These are phyloP conservation scores for Colletotrichum destructivum DNA, from an alignment of 2,329 filamentous ascomycete genomes.

Conservation along the genomic window DNA sequence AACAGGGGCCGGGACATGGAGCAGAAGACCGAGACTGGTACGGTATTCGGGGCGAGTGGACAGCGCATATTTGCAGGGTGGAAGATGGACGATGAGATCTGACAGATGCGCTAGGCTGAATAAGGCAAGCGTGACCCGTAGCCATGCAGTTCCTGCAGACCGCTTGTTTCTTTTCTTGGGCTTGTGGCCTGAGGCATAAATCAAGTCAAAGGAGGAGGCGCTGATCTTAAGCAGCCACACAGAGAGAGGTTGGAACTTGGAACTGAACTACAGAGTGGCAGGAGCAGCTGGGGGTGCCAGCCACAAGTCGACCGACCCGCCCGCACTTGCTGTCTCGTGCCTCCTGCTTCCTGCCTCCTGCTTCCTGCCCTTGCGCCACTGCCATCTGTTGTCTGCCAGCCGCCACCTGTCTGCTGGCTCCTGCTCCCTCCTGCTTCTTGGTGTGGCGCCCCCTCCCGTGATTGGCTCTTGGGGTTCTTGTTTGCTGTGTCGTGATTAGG, in stretches of 20 bases:
- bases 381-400: too few species aligned
- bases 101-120: slow-evolving; percentile 35
- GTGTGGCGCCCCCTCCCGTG: neutral
- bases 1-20: slow-evolving; percentile 12
- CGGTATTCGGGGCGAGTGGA: neutral
- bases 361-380: neutral
- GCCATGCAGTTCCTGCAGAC: slow-evolving; percentile 36
- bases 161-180: slow-evolving; percentile 23
- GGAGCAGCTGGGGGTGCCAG: neutral
- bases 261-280: neutral
- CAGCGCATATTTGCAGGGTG: neutral
- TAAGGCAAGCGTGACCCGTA: slow-evolving; percentile 14
- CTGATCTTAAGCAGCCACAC: neutral
- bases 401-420: slow-evolving; percentile 1
- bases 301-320: neutral
- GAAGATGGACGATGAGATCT: slow-evolving; percentile 40
- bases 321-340: neutral
- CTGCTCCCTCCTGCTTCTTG: neutral
- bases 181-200: slow-evolving; percentile 16
- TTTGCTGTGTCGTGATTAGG: neutral
- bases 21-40: slow-evolving; percentile 4
- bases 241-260: neutral
- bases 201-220: neutral
- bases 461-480: slow-evolving; percentile 9
- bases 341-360: neutral